Percentiles rank a stretch among this genome's conserved stretches.
These are phyloP conservation scores for Hygrophorus pudorinus DNA, from an alignment of 768 basidiomycete species.

Conservation along the genomic window DNA sequence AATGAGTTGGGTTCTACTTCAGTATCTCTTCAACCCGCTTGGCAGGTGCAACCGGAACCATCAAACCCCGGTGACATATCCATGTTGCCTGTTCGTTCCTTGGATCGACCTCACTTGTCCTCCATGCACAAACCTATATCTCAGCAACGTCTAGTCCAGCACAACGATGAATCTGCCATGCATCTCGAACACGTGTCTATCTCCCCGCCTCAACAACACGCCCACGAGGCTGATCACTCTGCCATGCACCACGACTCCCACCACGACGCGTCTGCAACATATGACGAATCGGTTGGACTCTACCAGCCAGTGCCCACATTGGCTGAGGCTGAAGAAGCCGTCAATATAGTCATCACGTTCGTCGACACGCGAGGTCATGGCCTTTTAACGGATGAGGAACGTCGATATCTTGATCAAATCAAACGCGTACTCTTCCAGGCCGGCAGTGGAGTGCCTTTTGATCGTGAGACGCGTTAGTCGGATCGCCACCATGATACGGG, in stretches of 20 bases:
- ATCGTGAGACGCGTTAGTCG: slow-evolving; percentile 6
- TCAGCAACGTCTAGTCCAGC: background rate
- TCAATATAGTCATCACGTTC: slow-evolving; percentile 44
- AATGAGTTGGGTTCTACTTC: background rate
- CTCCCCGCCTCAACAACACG: background rate
- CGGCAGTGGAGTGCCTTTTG: slow-evolving; percentile 13
- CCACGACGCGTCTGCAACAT: slow-evolving; percentile 7
- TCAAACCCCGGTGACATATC: background rate
- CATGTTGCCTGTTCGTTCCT: background rate
- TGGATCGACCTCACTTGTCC: background rate
- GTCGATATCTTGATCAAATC: slow-evolving; percentile 32
- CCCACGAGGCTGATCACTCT: background rate
- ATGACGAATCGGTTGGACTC: slow-evolving; percentile 19
- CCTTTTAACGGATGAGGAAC: slow-evolving; percentile 24
- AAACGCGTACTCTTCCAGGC: slow-evolving; percentile 46
- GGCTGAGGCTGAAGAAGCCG: slow-evolving; percentile 42
- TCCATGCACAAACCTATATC: slow-evolving; percentile 1
- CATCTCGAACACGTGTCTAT: slow-evolving; percentile 5
- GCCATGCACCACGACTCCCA: slow-evolving; percentile 2
- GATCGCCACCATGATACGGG: background rate
- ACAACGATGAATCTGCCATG: slow-evolving; percentile 4
- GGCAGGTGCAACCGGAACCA: slow-evolving; percentile 3
- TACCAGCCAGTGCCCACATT: slow-evolving; percentile 24
- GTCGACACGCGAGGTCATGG: slow-evolving; percentile 28
- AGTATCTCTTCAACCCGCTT: slow-evolving; percentile 15